Conservation (phyloP, 2,329 filamentous ascomycete species). For the Paraconiothyrium sp. region DNA sequence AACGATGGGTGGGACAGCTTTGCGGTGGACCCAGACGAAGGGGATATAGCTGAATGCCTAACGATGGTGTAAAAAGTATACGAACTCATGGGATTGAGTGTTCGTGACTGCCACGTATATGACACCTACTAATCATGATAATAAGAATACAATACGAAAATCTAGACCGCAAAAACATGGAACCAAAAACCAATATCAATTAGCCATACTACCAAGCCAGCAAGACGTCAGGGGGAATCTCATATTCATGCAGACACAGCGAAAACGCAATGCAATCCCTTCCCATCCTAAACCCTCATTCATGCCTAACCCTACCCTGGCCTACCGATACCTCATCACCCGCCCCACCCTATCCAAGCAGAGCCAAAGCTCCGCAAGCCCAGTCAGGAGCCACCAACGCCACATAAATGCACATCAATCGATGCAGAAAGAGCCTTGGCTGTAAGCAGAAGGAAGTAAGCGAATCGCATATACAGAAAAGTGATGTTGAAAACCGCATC, state of each 20-base stretch:
- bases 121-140: too few species aligned
- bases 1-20: too few species aligned
- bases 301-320: not conserved
- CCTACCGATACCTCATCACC: not conserved
- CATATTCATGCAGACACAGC: slow-evolving; percentile 11
- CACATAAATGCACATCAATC: slow-evolving; percentile 18
- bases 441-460: not conserved
- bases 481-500: slow-evolving; percentile 15
- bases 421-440: not conserved
- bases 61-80: too few species aligned
- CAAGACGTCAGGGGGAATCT: slow-evolving; percentile 18
- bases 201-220: slow-evolving; percentile 11
- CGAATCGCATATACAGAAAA: slow-evolving; percentile 6
- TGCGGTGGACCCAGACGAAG: too few species aligned
- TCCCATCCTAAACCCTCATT: not conserved
- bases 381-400: slow-evolving; percentile 13
- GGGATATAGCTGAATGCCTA: too few species aligned
- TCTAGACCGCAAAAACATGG: not conserved
- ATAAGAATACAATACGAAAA: too few species aligned
- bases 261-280: not conserved
- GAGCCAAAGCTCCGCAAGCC: not conserved
- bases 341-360: not conserved
- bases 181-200: not conserved
- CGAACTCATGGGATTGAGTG: too few species aligned
- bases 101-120: too few species aligned